A percentile compares a stretch with the other conserved stretches of the same genome.
phyloP scores from a whole-genome alignment of 2,329 filamentous ascomycete genomes.

The Ophiostoma perfectum region DNA sequence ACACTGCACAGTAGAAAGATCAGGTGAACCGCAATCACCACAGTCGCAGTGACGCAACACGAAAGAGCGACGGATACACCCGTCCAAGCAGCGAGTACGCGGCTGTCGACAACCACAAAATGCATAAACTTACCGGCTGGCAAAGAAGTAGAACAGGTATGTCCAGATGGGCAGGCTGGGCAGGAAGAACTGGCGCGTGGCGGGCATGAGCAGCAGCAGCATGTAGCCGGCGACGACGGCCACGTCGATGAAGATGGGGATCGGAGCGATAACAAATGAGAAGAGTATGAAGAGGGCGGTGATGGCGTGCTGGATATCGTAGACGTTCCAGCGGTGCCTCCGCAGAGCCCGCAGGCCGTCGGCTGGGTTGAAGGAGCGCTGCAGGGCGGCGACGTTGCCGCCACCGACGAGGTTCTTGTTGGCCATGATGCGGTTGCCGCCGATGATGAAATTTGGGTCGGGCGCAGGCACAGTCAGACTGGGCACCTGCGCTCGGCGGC shows the following conservation, averaged over 20 bases:
- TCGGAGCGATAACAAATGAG: constrained; percentile 74
- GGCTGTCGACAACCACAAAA: background rate
- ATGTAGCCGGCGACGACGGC: constrained; percentile 62
- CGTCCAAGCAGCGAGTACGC: too few species aligned
- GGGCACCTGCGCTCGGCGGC: constrained; percentile 17
- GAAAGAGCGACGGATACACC: too few species aligned
- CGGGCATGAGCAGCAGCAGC: constrained; percentile 69
- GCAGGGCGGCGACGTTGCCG: constrained; percentile 65
- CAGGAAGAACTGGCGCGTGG: constrained; percentile 85
- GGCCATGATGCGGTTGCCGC: constrained; percentile 20
- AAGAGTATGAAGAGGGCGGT: constrained; percentile 72
- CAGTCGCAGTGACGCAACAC: too few species aligned
- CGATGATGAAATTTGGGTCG: constrained; percentile 25
- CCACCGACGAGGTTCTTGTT: background rate
- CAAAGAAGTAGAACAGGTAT: constrained; percentile 88
- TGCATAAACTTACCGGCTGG: constrained; percentile 66
- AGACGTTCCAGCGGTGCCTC: constrained; percentile 71
- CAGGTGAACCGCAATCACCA: background rate
- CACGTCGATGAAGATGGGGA: constrained; percentile 74
- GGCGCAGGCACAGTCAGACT: constrained; percentile 23
- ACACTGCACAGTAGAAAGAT: background rate
- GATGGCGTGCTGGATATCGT: constrained; percentile 80
- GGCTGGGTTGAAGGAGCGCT: constrained; percentile 75
- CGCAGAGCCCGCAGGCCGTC: constrained; percentile 72
- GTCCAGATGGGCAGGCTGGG: constrained; percentile 79